Evolutionary conservation across 371 early-diverging fungal genomes (phyloP).

Genomic region (Enterocytospora artemiae): DNA sequence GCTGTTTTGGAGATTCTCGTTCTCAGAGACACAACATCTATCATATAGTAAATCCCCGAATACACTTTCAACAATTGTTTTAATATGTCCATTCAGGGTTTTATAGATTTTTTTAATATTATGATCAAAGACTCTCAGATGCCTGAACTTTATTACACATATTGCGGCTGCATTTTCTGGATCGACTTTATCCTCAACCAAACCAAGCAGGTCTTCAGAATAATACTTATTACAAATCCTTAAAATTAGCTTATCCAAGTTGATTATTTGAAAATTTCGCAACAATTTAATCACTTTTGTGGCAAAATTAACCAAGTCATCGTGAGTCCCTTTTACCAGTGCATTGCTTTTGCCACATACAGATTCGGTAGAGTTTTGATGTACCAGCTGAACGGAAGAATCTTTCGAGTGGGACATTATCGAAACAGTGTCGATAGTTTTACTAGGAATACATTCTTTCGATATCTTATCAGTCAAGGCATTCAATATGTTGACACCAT

Average conservation of each 20-base stretch:
- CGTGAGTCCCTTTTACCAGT: too few species aligned
- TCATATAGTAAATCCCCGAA: not conserved
- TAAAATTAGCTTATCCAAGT: conserved; percentile 7
- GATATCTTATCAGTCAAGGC: too few species aligned
- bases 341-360: too few species aligned
- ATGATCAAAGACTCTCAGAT: not conserved
- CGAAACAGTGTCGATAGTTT: too few species aligned
- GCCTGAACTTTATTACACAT: conserved; percentile 1
- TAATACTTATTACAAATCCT: conserved; percentile 6
- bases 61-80: not conserved
- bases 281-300: not conserved
- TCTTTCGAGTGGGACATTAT: too few species aligned
- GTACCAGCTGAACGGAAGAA: too few species aligned
- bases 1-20: too few species aligned
- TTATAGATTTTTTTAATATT: not conserved
- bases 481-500: too few species aligned
- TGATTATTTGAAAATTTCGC: not conserved
- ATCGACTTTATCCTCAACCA: not conserved
- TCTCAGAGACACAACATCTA: too few species aligned
- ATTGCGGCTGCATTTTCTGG: not conserved
- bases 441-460: too few species aligned
- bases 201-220: not conserved
- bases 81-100: not conserved
- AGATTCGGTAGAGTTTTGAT: too few species aligned
- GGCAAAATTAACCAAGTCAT: not conserved